phyloP scores from a whole-genome alignment of 441 rosid genomes.

The Mallotus repandus region DNA sequence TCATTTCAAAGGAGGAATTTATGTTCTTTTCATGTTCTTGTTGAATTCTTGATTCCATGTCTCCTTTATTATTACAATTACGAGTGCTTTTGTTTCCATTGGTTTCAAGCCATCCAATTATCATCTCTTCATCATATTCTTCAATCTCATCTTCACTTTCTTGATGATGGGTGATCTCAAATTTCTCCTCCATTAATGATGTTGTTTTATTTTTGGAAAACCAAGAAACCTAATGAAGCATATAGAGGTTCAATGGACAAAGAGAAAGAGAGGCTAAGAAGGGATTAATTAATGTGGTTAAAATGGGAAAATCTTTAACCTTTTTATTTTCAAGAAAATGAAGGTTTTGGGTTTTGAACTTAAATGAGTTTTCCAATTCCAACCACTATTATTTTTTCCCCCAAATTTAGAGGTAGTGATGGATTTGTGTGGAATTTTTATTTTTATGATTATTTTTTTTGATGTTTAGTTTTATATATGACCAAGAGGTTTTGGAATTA shows the following conservation, averaged over 20 bases:
- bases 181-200: conserved; percentile 12
- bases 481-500: neutral
- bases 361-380: neutral
- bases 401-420: neutral
- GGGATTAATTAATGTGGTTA: neutral
- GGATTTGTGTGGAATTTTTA: neutral
- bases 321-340: neutral
- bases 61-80: neutral
- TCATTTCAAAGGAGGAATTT: conserved; percentile 15
- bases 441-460: neutral
- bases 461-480: neutral
- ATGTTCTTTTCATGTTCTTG: conserved; percentile 6
- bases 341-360: neutral
- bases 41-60: neutral
- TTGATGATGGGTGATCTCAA: neutral
- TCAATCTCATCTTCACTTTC: conserved; percentile 7
- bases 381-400: neutral
- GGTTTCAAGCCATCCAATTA: neutral
- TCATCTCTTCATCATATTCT: neutral
- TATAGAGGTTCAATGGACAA: neutral
- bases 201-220: neutral
- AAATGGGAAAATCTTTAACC: neutral
- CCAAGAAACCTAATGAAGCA: neutral
- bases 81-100: neutral
- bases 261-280: neutral